Percentiles rank a stretch among this genome's conserved stretches.
These are phyloP conservation scores for Neonectria sp. DNA, from an alignment of 2,329 filamentous ascomycete genomes.

Conservation along the genomic window DNA sequence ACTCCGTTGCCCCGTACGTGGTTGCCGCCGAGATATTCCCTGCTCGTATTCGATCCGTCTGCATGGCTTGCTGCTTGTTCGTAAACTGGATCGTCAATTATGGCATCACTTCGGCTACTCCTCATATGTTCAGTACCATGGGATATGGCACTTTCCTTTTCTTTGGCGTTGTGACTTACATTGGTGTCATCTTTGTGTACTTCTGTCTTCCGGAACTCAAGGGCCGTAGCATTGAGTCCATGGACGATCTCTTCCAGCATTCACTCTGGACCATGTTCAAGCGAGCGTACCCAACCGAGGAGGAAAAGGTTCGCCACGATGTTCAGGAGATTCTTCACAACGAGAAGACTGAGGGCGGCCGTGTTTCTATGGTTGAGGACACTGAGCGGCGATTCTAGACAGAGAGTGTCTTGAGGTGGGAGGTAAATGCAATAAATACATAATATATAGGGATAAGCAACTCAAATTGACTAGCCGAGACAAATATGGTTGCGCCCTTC, in stretches of 20 bases:
- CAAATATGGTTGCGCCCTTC: not conserved
- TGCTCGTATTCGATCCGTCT: conserved; percentile 39
- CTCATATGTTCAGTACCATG: conserved; percentile 38
- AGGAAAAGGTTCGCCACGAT: conserved; percentile 28
- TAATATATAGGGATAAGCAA: not conserved
- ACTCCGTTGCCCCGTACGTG: conserved; percentile 40
- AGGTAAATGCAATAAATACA: not conserved
- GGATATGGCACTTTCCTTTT: conserved; percentile 39
- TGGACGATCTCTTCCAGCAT: conserved; percentile 28
- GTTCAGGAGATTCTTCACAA: conserved; percentile 12
- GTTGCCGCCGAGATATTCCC: conserved; percentile 44
- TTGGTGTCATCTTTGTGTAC: conserved; percentile 21
- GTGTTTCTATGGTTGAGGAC: conserved; percentile 12
- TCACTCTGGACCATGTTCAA: conserved; percentile 29
- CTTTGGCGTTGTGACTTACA: conserved; percentile 30
- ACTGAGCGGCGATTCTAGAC: not conserved
- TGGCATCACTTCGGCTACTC: conserved; percentile 33
- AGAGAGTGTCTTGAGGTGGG: not conserved
- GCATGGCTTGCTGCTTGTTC: conserved; percentile 36
- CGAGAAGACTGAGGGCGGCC: conserved; percentile 13
- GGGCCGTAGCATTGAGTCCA: conserved; percentile 24
- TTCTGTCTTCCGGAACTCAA: conserved; percentile 29
- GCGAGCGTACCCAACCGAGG: conserved; percentile 23
- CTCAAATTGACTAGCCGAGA: too few species aligned
- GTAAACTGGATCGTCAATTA: conserved; percentile 42